Evolutionary conservation across 1,139 yeast species (phyloP).

Genomic region (Blastobotrys aristatus): DNA sequence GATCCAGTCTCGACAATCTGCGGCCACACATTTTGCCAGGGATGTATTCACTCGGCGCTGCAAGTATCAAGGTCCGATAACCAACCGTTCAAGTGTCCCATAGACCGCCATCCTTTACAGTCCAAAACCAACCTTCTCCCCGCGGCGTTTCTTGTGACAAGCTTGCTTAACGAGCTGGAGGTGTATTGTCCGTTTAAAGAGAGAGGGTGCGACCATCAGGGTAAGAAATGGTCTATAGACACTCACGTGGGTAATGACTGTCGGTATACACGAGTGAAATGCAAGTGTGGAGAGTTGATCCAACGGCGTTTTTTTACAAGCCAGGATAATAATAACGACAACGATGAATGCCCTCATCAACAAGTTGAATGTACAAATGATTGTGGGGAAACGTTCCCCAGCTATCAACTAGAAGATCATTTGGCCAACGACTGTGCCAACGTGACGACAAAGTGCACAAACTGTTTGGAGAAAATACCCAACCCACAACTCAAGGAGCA

Average conservation of each 20-base stretch:
- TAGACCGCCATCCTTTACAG: conserved; percentile 51
- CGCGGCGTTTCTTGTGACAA: conserved; percentile 57
- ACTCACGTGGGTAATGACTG: conserved; percentile 50
- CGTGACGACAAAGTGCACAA: conserved; percentile 34
- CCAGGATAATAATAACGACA: conserved; percentile 8
- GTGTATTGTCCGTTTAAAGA: conserved; percentile 51
- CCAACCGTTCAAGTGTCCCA: conserved; percentile 46
- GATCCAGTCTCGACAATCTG: conserved; percentile 34
- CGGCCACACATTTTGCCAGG: conserved; percentile 36
- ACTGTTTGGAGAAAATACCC: conserved; percentile 40
- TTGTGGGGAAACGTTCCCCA: conserved; percentile 21
- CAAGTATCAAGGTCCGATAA: conserved; percentile 14
- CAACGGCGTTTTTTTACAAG: neutral
- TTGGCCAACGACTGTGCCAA: conserved; percentile 18
- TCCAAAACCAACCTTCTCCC: conserved; percentile 46
- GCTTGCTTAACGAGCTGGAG: conserved; percentile 55
- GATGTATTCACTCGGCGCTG: conserved; percentile 23
- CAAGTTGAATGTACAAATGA: conserved; percentile 20
- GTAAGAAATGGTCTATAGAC: conserved; percentile 56
- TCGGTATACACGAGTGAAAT: conserved; percentile 47
- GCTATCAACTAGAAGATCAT: conserved; percentile 19
- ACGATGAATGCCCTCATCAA: conserved; percentile 23
- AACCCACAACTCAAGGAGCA: conserved; percentile 32
- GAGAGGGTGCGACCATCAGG: conserved; percentile 56
- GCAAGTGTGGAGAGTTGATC: conserved; percentile 19